Percentiles rank a stretch among this genome's conserved stretches.
These are phyloP conservation scores for Antarctomyces pellizariae DNA, from an alignment of 495 filamentous ascomycete genomes.

Conservation along the genomic window DNA sequence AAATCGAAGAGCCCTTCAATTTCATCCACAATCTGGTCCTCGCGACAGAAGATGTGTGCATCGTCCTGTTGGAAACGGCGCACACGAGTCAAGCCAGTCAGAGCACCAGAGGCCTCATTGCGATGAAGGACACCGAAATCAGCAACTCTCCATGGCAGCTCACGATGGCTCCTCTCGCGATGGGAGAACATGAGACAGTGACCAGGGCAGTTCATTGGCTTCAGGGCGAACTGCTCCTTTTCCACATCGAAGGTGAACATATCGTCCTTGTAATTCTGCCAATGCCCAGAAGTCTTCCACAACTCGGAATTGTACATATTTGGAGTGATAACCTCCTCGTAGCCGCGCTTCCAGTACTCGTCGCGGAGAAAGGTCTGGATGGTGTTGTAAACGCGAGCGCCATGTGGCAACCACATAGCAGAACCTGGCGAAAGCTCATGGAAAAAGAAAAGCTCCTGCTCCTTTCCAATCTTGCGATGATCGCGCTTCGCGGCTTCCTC, in stretches of 20 bases:
- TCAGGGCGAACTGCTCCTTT: slow-evolving; percentile 67
- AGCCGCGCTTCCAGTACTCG: slow-evolving; percentile 83
- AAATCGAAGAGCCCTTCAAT: slow-evolving; percentile 81
- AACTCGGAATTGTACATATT: slow-evolving; percentile 85
- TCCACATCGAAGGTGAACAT: slow-evolving; percentile 90
- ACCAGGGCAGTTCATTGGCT: slow-evolving; percentile 97
- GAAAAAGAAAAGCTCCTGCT: slow-evolving; percentile 96
- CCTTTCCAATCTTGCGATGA: slow-evolving; percentile 71
- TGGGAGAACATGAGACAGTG: slow-evolving; percentile 60
- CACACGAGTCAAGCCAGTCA: slow-evolving; percentile 77
- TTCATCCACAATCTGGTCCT: slow-evolving; percentile 59
- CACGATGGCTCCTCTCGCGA: slow-evolving; percentile 61
- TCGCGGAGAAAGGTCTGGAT: slow-evolving; percentile 54
- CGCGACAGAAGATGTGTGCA: slow-evolving; percentile 74
- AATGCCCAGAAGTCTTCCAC: slow-evolving; percentile 89
- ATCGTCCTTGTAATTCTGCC: slow-evolving; percentile 86
- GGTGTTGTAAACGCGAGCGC: slow-evolving; percentile 77
- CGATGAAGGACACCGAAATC: slow-evolving; percentile 91
- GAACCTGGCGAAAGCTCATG: slow-evolving; percentile 76
- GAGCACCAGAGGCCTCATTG: slow-evolving; percentile 81
- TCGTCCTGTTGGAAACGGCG: slow-evolving; percentile 91
- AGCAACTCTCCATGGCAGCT: slow-evolving; percentile 72
- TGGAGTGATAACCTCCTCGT: slow-evolving; percentile 84
- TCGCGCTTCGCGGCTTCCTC: slow-evolving; percentile 94
- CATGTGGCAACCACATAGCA: slow-evolving; percentile 84